A percentile compares a stretch with the other conserved stretches of the same genome.
Evolutionary conservation across 176 grass and related monocot genomes (phyloP).

Genomic region (Thinopyrum elongatum): DNA sequence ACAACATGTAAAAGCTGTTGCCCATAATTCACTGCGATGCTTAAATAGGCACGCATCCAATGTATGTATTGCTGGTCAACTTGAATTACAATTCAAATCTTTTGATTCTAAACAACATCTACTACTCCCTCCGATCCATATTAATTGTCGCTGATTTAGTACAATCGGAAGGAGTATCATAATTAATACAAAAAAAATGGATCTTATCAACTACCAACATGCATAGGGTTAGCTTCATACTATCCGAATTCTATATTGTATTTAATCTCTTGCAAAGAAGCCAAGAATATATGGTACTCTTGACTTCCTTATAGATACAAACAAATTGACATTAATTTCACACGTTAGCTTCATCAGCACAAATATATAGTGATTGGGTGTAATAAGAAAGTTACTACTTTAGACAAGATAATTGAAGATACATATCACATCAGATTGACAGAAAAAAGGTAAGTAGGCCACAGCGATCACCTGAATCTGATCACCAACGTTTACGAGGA

Average conservation of each 20-base stretch:
- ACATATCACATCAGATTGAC: not conserved
- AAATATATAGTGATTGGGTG: not conserved
- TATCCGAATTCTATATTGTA: not conserved
- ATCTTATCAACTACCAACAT: not conserved
- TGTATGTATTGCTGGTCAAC: not conserved
- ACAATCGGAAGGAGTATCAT: not conserved
- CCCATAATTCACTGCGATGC: not conserved
- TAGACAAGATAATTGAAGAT: not conserved
- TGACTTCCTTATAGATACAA: not conserved
- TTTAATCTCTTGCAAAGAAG: not conserved
- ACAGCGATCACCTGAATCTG: conserved; percentile 62
- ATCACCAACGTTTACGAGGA: conserved; percentile 65
- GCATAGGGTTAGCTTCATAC: not conserved
- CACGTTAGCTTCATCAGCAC: not conserved
- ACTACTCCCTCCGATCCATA: no score
- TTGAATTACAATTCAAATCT: not conserved
- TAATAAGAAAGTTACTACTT: not conserved
- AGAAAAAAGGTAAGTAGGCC: not conserved
- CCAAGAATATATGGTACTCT: not conserved
- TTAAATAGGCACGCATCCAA: not conserved
- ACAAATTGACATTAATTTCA: not conserved
- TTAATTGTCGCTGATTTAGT: no score
- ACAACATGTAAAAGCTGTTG: not conserved
- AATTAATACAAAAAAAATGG: not conserved
- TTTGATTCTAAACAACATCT: no score